Percentiles rank a stretch among this genome's conserved stretches.
These are phyloP conservation scores for Thelonectria discophora DNA, from an alignment of 2,329 filamentous ascomycete genomes.

Conservation along the genomic window DNA sequence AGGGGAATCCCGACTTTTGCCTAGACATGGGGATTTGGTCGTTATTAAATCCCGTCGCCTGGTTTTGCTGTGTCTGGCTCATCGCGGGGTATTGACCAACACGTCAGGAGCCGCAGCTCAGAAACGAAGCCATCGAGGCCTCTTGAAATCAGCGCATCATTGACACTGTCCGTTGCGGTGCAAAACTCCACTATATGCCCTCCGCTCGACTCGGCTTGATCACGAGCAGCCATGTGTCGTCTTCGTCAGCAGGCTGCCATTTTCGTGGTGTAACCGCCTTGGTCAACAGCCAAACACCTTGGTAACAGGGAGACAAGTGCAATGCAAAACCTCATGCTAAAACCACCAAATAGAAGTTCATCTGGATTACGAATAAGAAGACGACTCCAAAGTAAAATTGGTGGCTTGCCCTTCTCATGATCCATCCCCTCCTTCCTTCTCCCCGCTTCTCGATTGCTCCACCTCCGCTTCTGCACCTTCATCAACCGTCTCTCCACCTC, in stretches of 20 bases:
- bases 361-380: no score
- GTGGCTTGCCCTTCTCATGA: conserved; percentile 5
- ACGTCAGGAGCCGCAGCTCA: not conserved
- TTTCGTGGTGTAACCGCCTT: no score
- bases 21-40: not conserved
- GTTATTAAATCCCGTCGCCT: not conserved
- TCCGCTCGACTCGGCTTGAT: not conserved
- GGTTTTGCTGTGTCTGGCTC: not conserved
- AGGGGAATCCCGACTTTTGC: not conserved
- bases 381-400: conserved; percentile 4
- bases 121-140: no score
- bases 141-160: not conserved
- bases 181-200: no score
- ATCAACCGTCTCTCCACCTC: conserved; percentile 11
- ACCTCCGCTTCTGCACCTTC: conserved; percentile 6
- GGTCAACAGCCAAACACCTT: no score
- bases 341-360: no score
- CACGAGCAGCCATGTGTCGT: no score
- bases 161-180: no score
- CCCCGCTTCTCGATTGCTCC: conserved; percentile 15
- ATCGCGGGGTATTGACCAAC: not conserved
- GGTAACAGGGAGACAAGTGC: no score
- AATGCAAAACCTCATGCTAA: not conserved
- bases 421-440: conserved; percentile 5
- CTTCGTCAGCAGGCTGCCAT: no score